Base-by-base conservation (phyloP, 805 yeast species). In the Kluyveromyces aestuarii region DNA sequence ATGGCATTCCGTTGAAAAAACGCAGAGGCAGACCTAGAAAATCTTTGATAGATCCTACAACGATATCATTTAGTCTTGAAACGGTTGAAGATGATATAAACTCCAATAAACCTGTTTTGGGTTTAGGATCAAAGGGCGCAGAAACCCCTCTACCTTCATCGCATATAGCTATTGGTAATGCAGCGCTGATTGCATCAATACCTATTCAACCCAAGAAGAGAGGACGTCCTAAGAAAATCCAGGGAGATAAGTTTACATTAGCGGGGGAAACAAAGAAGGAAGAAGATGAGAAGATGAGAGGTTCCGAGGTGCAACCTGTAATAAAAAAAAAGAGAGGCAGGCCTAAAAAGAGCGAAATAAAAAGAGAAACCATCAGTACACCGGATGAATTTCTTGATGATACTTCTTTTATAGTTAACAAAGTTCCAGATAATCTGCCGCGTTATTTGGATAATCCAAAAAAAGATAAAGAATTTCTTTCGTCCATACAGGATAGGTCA, bases 11-110 rank as follows among this genome's bases (percentile, higher is more conserved):
- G 8, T 14, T 43, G 25, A 42, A 42, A 37, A 35, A 35, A 13
- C 46, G 42, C 9, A 41, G 49, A 39, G 50, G 50, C 13, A 40
- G 53, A 40, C 53, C 50, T 19, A 37, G 46, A 35, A 47, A 47
- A 37, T 19, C 42, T 8, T 14, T 27, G 37, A 43, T 47, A 11
- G 27, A 43, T 14, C 39, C 45, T 14, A 27, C 35, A 11, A 25
- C 16, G 9, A 14, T 41, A 25, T 25, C 44, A 4, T 41, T 25
- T 17, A 21, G 19, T 6, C 10, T 17, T 4, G 44, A 27, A 17
- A 6, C 27, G 19, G 16, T 36, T 16, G 25, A 16, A 5, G 11
- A 30, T 30, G 35, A 13, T 30, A 8, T 10, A 4, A 30, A 30
- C 14, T 30, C 35, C 14, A 3, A 30, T 30, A 13, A 13, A 11